These are phyloP conservation scores for Eucalyptus polybractea DNA, from an alignment of 345 rosid genomes.

Conservation along the genomic window DNA sequence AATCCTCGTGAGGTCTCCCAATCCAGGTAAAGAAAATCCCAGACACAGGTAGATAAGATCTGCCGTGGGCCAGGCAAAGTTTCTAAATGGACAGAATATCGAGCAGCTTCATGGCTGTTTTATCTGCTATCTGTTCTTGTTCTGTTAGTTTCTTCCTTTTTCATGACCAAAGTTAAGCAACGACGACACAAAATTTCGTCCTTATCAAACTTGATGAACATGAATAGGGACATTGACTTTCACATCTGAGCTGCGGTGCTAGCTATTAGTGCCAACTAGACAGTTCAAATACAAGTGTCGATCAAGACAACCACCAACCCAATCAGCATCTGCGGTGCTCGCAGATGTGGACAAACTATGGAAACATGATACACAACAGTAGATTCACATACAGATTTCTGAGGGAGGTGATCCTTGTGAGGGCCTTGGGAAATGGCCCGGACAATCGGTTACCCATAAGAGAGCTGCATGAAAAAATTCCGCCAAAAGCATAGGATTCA, in stretches of 20 bases:
- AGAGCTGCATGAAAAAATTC: constrained; percentile 26
- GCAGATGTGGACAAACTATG: not conserved
- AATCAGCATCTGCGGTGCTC: not conserved
- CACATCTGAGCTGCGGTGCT: not conserved
- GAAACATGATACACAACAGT: not conserved
- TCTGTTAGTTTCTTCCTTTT: not conserved
- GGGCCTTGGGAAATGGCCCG: constrained; percentile 69
- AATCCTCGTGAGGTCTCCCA: not conserved
- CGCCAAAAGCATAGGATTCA: not conserved
- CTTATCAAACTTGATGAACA: not conserved
- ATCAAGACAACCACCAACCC: not conserved
- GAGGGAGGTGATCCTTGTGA: constrained; percentile 51
- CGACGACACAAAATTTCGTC: not conserved
- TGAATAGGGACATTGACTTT: not conserved
- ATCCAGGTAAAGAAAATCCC: not conserved
- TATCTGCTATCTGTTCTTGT: not conserved
- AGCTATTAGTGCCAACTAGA: not conserved
- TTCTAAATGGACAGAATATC: not conserved
- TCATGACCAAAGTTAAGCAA: not conserved
- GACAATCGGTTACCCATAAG: constrained; percentile 83
- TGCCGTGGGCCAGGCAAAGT: not conserved
- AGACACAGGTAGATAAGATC: not conserved
- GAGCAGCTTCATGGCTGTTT: not conserved
- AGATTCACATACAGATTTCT: constrained; percentile 50
- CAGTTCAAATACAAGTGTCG: not conserved